Percentiles rank a stretch among this genome's conserved stretches.
These are phyloP conservation scores for Porcisia hertigi DNA, from an alignment of 208 protist genomes.

Conservation along the genomic window DNA sequence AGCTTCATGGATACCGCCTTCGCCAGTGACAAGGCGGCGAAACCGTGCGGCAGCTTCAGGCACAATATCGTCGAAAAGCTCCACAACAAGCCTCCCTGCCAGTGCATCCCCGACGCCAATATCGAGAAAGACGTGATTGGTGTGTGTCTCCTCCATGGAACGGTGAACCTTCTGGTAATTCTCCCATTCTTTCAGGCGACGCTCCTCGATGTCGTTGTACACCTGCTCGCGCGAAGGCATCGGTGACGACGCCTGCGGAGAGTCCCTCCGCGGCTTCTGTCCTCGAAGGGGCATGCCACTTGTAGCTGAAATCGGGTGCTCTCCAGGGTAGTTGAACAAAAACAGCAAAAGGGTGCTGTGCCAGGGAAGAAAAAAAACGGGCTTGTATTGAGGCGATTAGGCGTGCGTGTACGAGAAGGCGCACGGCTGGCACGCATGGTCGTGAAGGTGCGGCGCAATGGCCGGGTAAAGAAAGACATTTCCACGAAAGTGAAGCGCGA, in stretches of 20 bases:
- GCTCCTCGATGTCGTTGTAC: slow-evolving; percentile 78
- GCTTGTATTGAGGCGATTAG: neutral
- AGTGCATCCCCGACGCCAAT: slow-evolving; percentile 76
- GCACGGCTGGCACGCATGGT: neutral
- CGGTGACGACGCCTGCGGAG: slow-evolving; percentile 4
- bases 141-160: slow-evolving; percentile 70
- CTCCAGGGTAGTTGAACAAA: neutral
- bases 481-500: neutral
- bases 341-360: neutral
- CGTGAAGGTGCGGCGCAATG: neutral
- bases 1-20: slow-evolving; percentile 47
- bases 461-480: neutral
- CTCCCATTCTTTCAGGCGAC: slow-evolving; percentile 86
- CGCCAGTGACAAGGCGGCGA: slow-evolving; percentile 79
- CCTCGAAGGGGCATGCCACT: slow-evolving; percentile 2
- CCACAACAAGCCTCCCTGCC: slow-evolving; percentile 82
- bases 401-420: neutral
- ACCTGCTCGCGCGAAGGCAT: slow-evolving; percentile 30
- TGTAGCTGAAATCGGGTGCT: neutral
- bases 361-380: neutral
- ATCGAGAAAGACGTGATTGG: slow-evolving; percentile 79
- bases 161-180: slow-evolving; percentile 86
- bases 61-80: slow-evolving; percentile 84
- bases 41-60: slow-evolving; percentile 93
- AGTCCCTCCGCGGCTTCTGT: slow-evolving; percentile 20